phyloP scores from a whole-genome alignment of 768 basidiomycete genomes.

The Cyclocybe cylindracea region DNA sequence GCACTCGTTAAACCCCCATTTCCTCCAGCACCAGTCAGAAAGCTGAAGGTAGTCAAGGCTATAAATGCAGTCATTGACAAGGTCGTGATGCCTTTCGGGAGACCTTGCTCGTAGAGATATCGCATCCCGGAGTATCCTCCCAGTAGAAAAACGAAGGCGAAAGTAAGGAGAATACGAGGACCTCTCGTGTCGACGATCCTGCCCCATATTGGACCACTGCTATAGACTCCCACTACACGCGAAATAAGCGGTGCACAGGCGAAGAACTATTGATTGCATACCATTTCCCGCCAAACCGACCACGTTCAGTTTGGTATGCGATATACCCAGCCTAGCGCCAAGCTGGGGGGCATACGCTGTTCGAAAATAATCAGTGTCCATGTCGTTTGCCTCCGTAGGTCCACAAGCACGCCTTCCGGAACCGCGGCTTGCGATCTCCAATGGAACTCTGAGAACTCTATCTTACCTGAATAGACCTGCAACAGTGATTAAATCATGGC shows the following conservation, averaged over 20 bases:
- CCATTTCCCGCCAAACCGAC: conserved; percentile 81
- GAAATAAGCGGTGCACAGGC: neutral
- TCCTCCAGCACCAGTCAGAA: conserved; percentile 77
- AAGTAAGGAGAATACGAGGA: conserved; percentile 64
- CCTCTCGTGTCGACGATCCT: conserved; percentile 74
- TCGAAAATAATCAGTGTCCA: conserved; percentile 2
- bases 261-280: conserved; percentile 31
- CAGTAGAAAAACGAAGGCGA: conserved; percentile 61
- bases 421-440: neutral
- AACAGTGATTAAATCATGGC: conserved; percentile 1
- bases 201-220: conserved; percentile 77
- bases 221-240: conserved; percentile 70
- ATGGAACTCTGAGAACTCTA: neutral
- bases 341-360: conserved; percentile 87
- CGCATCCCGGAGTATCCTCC: conserved; percentile 78
- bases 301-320: conserved; percentile 81
- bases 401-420: neutral
- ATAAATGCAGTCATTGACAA: conserved; percentile 44
- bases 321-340: conserved; percentile 69
- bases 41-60: conserved; percentile 61
- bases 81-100: conserved; percentile 32
- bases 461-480: conserved; percentile 46
- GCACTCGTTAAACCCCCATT: conserved; percentile 70
- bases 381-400: neutral
- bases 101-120: conserved; percentile 60